Evolutionary conservation across 192 early-diverging fungal species (phyloP).

Genomic region (Coemansia pectinata): DNA sequence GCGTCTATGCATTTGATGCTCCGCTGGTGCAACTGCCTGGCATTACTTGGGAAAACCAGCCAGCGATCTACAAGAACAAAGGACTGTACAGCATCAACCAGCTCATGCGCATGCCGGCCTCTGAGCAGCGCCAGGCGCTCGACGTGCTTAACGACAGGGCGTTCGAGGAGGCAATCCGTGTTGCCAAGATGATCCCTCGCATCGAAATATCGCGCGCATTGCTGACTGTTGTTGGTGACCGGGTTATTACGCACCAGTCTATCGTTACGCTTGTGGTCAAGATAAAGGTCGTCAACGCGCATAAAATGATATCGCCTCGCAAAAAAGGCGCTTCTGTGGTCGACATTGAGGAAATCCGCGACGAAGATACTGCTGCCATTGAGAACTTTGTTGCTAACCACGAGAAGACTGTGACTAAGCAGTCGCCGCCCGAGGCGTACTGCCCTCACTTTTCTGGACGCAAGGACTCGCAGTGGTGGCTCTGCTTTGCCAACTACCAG

Average conservation of each 20-base stretch:
- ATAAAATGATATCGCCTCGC: constrained; percentile 25
- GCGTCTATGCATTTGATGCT: constrained; percentile 72
- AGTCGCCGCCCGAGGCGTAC: constrained; percentile 47
- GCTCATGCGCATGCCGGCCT: constrained; percentile 65
- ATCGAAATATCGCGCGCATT: constrained; percentile 73
- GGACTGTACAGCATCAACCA: constrained; percentile 60
- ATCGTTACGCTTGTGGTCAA: constrained; percentile 73
- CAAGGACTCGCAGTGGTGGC: constrained; percentile 89
- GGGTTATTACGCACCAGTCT: constrained; percentile 73
- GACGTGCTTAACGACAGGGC: constrained; percentile 60
- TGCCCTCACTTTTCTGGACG: constrained; percentile 58
- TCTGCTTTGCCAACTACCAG: constrained; percentile 84
- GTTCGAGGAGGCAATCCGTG: constrained; percentile 67
- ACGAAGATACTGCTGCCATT: constrained; percentile 40
- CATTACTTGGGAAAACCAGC: constrained; percentile 68
- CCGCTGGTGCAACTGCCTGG: constrained; percentile 86
- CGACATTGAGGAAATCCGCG: constrained; percentile 53
- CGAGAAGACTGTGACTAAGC: constrained; percentile 24
- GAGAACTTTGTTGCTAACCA: constrained; percentile 40
- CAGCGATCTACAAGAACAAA: constrained; percentile 58
- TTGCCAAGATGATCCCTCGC: constrained; percentile 78
- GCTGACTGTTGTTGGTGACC: constrained; percentile 82
- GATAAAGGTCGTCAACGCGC: constrained; percentile 37
- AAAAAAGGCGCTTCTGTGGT: constrained; percentile 21
- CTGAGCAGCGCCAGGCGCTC: constrained; percentile 64